Evolutionary conservation across 2,329 filamentous ascomycete genomes (phyloP).

Genomic region (Fusarium equiseti): DNA sequence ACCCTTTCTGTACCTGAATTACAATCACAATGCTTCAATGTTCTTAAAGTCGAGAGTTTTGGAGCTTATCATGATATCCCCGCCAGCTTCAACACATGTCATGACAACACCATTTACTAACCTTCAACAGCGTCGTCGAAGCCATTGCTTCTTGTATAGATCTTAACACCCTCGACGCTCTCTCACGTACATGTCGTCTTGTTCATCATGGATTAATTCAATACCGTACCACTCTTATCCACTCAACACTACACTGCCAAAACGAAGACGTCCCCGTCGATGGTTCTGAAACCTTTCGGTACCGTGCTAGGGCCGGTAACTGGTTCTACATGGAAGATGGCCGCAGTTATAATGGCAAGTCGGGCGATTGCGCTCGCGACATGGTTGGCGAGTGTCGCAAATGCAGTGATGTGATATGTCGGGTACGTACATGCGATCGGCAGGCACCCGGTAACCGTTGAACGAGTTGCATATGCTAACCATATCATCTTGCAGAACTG

Average conservation of each 20-base stretch:
- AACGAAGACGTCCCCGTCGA: conserved; percentile 73
- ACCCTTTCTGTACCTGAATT: conserved; percentile 5
- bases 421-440: conserved; percentile 66
- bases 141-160: conserved; percentile 83
- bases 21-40: conserved; percentile 8
- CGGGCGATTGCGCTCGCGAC: conserved; percentile 85
- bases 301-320: conserved; percentile 67
- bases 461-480: conserved; percentile 19
- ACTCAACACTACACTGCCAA: conserved; percentile 81
- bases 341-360: conserved; percentile 71
- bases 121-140: conserved; percentile 74
- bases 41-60: neutral
- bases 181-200: conserved; percentile 84
- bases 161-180: conserved; percentile 85
- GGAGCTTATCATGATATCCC: conserved; percentile 32
- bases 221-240: conserved; percentile 79
- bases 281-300: conserved; percentile 67
- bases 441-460: conserved; percentile 6
- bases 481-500: conserved; percentile 77
- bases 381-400: conserved; percentile 86
- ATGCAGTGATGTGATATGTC: conserved; percentile 82
- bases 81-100: conserved; percentile 5
- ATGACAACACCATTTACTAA: conserved; percentile 35
- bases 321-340: conserved; percentile 71
- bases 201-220: conserved; percentile 83